Evolutionary conservation across 345 rosid genomes (phyloP), one percentile per base, ranked within the genome.

Genomic region (Camelina hispida): DNA sequence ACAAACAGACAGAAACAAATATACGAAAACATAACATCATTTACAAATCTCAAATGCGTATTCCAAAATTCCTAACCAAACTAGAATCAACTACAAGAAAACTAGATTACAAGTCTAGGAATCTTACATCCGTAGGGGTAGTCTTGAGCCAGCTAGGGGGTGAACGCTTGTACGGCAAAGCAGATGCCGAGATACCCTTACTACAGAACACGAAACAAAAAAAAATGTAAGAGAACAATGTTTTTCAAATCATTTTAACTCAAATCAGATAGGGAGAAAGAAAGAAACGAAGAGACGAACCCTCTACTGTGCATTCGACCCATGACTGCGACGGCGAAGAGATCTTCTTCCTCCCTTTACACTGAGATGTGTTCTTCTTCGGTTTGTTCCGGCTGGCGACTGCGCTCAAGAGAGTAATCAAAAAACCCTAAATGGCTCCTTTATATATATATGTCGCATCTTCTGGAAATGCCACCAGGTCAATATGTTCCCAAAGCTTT

Each of bases 81-180:
- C 56, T 38, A 52, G 0, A 58, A 68, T 12, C 38, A 2, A 47
- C 38, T 0, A 43, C 66, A 25, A 54, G 9, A 64, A 56, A 77
- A 9, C 3, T 10, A 57, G 34, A 61, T 11, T 6, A 4, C 0
- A 28, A 23, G 9, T 0, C 7, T 6, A 62, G n/a, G 42, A 65
- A 37, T 40, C 77, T 88, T 59, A 88, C 93, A 80, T 89, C 93
- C 62, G 77, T 83, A 30, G 87, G 0, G 14, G 51, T 44, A 51
- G 81, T 83, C 83, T 91, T 91, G 55, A 91, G 84, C 97, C 97
- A 91, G 16, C 83, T 85, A 2, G 93, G 94, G 5, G 97, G 79
- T 9, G 94, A 78, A 62, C 94, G 80, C 85, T 89, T 91, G 85
- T 88, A 91, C 6, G 97, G 97, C 69, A 88, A 51, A 62, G 94